Base-by-base conservation (phyloP, 2,329 filamentous ascomycete species). In the Botryotinia calthae region DNA sequence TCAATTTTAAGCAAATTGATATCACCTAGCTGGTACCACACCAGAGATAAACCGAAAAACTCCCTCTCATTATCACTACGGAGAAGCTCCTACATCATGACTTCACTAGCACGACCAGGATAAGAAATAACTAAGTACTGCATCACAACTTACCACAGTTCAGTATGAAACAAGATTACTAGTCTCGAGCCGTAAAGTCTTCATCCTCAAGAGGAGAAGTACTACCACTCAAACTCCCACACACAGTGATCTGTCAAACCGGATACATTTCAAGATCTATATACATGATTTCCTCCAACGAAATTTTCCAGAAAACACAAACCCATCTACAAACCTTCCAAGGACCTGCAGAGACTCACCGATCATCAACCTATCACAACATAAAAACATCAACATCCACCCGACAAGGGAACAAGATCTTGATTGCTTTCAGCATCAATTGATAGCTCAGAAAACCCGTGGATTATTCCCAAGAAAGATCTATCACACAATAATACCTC, bases 1-100 rank as follows among this genome's bases (percentile, higher is more conserved):
- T 28, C 2, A 1, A 1, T 0, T 28, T 28, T 0, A 8, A 18
- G n/a, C 0, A 28, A 28, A 8, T 28, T 0, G 18, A 8, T 6
- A 18, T 8, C 6, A 7, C 14, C 12, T 28, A 54, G 14, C n/a
- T 37, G 8, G 37, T 14, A 18, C 14, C 7, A 54, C n/a, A 3
- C 5, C 6, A 54, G 3, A 28, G 25, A 28, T 14, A 54, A 0
- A 28, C 51, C 3, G 2, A 8, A 6, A 56, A 56, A 56, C 3
- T 0, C 2, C 1, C n/a, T 8, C 51, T 28, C 51, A 18, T 28
- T 1, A 0, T 28, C 14, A 28, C 16, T 9, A 6, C n/a, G 3
- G n/a, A 56, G 5, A 51, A n/a, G 1, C n/a, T n/a, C 5, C 25
- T 2, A 16, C 25, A 51, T 14, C 25, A 16, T n/a, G 42, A n/a